A percentile compares a stretch with the other conserved stretches of the same genome.
Evolutionary conservation across 2,329 filamentous ascomycete species (phyloP).

Genomic region (Penicillium sp.): DNA sequence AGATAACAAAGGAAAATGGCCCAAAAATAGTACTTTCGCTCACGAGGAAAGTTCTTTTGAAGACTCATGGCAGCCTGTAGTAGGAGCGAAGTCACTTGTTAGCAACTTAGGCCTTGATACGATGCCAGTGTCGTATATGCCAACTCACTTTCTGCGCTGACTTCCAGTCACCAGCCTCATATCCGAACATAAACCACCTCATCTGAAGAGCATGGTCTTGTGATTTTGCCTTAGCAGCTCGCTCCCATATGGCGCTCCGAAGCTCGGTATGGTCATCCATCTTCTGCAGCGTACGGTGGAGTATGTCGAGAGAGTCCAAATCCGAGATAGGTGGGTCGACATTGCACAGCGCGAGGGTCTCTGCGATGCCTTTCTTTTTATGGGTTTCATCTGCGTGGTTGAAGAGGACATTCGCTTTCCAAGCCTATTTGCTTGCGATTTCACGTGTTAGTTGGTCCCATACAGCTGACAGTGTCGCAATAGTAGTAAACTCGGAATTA

Average conservation of each 20-base stretch:
- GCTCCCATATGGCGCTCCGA: conserved; percentile 45
- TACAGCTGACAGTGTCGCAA: neutral
- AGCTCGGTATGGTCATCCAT: conserved; percentile 36
- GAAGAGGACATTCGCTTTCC: conserved; percentile 44
- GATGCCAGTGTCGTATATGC: neutral
- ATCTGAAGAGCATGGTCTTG: conserved; percentile 45
- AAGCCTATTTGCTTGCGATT: conserved; percentile 32
- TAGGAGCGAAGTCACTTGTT: neutral
- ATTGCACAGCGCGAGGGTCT: conserved; percentile 45
- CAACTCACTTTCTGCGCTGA: conserved; percentile 49
- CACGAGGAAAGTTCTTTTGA: conserved; percentile 49
- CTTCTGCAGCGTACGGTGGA: conserved; percentile 41
- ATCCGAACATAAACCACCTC: conserved; percentile 46
- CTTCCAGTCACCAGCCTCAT: conserved; percentile 45
- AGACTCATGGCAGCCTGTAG: conserved; percentile 50
- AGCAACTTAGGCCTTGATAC: neutral
- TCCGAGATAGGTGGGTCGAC: conserved; percentile 45
- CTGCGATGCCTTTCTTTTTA: conserved; percentile 42
- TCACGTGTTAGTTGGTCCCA: neutral
- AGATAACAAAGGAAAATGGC: conserved; percentile 49
- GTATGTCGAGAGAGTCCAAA: conserved; percentile 44
- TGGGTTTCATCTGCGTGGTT: conserved; percentile 43
- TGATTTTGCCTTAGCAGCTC: conserved; percentile 45
- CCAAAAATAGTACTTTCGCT: conserved; percentile 50
- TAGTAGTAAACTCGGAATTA: neutral